A percentile compares a stretch with the other conserved stretches of the same genome.
Evolutionary conservation across 352 stramenopile species (phyloP).

Genomic region (Globisporangium solare): DNA sequence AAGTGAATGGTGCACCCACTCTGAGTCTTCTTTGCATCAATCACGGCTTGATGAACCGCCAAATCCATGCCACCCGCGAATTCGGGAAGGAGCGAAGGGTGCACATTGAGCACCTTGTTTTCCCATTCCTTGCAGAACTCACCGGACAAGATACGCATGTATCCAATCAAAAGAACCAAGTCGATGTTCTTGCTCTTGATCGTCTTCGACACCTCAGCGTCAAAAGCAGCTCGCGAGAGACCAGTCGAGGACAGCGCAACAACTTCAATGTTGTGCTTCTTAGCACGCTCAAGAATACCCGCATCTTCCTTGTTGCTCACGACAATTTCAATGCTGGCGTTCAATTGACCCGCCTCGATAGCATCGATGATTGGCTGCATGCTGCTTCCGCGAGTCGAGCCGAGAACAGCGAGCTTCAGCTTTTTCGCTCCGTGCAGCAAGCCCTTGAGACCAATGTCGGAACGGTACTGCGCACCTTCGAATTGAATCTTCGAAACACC

Average conservation of each 20-base stretch:
- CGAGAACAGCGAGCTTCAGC: constrained; percentile 92
- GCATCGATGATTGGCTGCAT: constrained; percentile 97
- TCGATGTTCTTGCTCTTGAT: constrained; percentile 93
- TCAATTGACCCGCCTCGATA: constrained; percentile 79
- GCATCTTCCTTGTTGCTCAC: constrained; percentile 94
- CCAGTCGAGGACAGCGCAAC: constrained; percentile 62
- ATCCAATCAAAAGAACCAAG: constrained; percentile 97
- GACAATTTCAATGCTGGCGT: constrained; percentile 95
- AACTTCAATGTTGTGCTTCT: constrained; percentile 63
- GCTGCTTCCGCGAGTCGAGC: constrained; percentile 94
- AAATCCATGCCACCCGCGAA: constrained; percentile 99
- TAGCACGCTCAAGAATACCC: constrained; percentile 94
- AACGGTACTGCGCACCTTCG: constrained; percentile 93
- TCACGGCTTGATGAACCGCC: constrained; percentile 97
- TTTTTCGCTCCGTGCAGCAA: constrained; percentile 87
- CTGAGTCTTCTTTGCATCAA: constrained; percentile 94
- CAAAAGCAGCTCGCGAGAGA: constrained; percentile 91
- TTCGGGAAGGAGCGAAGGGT: constrained; percentile 98
- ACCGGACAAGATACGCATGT: constrained; percentile 98
- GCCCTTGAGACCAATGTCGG: constrained; percentile 95
- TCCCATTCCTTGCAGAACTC: constrained; percentile 95
- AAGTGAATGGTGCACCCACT: constrained; percentile 99
- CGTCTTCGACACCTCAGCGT: constrained; percentile 92
- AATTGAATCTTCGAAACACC: constrained; percentile 88
- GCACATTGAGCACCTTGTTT: constrained; percentile 98